A percentile compares a stretch with the other conserved stretches of the same genome.
phyloP scores from a whole-genome alignment of 192 early-diverging fungal species.

The Rhizophagus sp. region DNA sequence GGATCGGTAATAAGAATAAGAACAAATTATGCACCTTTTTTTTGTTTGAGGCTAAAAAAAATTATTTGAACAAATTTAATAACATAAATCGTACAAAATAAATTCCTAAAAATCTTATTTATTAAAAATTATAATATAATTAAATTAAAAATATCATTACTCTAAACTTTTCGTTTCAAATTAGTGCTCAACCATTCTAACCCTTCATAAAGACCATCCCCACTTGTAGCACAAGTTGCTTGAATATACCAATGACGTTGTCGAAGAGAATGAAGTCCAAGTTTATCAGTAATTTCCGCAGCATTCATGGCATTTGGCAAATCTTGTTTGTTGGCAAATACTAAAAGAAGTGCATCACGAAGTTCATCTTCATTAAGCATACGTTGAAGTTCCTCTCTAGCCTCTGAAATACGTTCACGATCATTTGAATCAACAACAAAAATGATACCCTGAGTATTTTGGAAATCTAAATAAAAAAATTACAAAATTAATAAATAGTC shows the following conservation, averaged over 20 bases:
- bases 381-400: slow-evolving; percentile 90
- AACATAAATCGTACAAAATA: too few relatives aligned
- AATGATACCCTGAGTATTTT: slow-evolving; percentile 96
- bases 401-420: slow-evolving; percentile 91
- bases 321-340: slow-evolving; percentile 99
- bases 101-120: too few relatives aligned
- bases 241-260: slow-evolving; percentile 93
- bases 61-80: too few relatives aligned
- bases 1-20: too few relatives aligned
- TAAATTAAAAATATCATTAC: neutral
- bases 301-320: slow-evolving; percentile 94
- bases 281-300: slow-evolving; percentile 91
- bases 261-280: slow-evolving; percentile 81
- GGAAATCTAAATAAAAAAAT: slow-evolving; percentile 70
- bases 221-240: slow-evolving; percentile 86
- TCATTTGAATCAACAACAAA: slow-evolving; percentile 98
- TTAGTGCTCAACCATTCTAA: slow-evolving; percentile 89
- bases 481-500: neutral
- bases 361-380: slow-evolving; percentile 98
- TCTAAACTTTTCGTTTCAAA: slow-evolving; percentile 55
- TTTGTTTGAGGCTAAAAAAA: too few relatives aligned
- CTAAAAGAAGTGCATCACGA: slow-evolving; percentile 83
- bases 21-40: too few relatives aligned
- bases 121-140: neutral
- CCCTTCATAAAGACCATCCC: slow-evolving; percentile 98